Evolutionary conservation across 768 basidiomycete genomes (phyloP), one percentile per base, ranked within the genome.

Genomic region (Rhodotorula diobovata): DNA sequence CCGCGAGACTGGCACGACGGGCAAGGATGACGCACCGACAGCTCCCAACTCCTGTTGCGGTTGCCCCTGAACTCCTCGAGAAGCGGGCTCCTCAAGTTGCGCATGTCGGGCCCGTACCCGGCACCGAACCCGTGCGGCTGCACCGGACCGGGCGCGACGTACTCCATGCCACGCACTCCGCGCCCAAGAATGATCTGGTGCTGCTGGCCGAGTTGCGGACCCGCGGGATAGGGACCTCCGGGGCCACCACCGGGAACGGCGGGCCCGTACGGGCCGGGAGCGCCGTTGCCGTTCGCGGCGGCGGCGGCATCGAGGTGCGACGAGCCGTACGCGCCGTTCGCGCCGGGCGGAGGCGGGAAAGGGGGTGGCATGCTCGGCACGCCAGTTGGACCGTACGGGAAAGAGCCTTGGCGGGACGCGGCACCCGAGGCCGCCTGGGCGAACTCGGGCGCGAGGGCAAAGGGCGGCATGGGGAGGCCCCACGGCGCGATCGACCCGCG

Each of bases 61-160:
- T 89, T 89, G 43, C 86, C 84, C 68, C 91, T 86, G 80, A 94
- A 96, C 68, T 93, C 90, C 66, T 94, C 91, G 62, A 96, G 80
- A 50, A 90, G 77, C 16, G 88, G 84, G 79, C 90, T 93, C 62
- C 90, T 86, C 69, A 87, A 78, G 23, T 83, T 80, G 23, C 69
- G 34, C 56, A 66, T 54, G 43, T 70, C 68, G 16, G 68, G 66
- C 45, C 59, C 72, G 66, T 63, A 74, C 28, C 53, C 66, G 5
- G 55, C 16, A n/a, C 55, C 68, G 58, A 56, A 67, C 28, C 50
- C 58, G 32, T 64, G 63, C 30, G 39, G 43, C 50, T 32, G 61
- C 9, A 59, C 64, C 8, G 70, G 70, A 2, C 73, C 70, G 8
- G 73, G 74, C 28, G 70, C 70, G 62, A 72, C 68, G 23, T 71